A percentile compares a stretch with the other conserved stretches of the same genome.
Evolutionary conservation across 345 rosid species (phyloP).

Genomic region (Heritiera fomes): DNA sequence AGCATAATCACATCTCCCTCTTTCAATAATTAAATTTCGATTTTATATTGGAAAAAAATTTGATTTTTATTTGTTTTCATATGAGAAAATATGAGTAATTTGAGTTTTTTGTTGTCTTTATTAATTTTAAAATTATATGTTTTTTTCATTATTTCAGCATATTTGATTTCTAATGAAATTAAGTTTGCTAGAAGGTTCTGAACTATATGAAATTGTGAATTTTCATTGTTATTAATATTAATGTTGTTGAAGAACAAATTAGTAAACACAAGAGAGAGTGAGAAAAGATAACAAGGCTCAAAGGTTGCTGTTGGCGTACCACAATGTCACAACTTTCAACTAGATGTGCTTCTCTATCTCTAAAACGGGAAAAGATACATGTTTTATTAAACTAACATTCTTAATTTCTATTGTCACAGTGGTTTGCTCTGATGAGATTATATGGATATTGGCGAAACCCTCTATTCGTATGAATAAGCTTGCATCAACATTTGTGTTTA

Average conservation of each 20-base stretch:
- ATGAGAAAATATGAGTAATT: neutral
- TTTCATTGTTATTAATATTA: neutral
- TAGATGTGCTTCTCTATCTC: neutral
- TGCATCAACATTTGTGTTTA: neutral
- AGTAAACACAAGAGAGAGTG: neutral
- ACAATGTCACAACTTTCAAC: neutral
- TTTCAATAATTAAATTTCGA: neutral
- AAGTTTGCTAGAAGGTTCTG: neutral
- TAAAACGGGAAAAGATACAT: neutral
- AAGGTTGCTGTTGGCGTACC: neutral
- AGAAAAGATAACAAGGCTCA: neutral
- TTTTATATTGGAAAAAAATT: neutral
- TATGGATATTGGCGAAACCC: neutral
- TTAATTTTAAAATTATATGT: neutral
- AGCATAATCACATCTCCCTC: neutral
- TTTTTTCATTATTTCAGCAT: neutral
- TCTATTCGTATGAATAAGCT: neutral
- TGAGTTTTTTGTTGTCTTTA: neutral
- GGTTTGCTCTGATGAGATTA: neutral
- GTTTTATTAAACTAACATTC: neutral
- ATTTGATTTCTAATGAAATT: conserved; percentile 1
- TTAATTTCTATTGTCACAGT: neutral
- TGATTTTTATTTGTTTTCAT: neutral
- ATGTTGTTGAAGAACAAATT: neutral
- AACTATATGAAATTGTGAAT: conserved; percentile 1